phyloP scores from a whole-genome alignment of 140 eudicot genomes.

The Flaveria floridana region DNA sequence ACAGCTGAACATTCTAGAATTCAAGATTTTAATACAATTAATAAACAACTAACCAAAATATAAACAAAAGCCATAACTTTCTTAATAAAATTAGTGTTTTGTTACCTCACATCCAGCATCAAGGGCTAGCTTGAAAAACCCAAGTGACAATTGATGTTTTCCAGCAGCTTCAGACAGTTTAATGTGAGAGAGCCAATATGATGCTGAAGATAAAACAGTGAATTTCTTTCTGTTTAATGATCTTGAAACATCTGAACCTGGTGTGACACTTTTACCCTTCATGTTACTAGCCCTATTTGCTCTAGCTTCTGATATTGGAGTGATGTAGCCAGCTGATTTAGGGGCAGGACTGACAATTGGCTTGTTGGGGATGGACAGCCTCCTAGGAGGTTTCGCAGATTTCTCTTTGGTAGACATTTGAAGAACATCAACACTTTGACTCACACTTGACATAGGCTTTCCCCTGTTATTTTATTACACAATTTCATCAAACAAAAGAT shows the following conservation, averaged over 20 bases:
- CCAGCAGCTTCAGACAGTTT: slow-evolving; percentile 83
- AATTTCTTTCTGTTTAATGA: slow-evolving; percentile 57
- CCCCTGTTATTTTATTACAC: slow-evolving; percentile 40
- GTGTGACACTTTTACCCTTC: slow-evolving; percentile 49
- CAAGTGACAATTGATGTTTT: slow-evolving; percentile 75
- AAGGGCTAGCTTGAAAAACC: slow-evolving; percentile 84
- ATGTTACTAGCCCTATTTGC: slow-evolving; percentile 41
- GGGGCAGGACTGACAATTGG: slow-evolving; percentile 57
- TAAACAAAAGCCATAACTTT: neutral
- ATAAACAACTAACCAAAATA: neutral
- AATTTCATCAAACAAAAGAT: neutral
- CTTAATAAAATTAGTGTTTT: neutral
- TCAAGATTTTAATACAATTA: neutral
- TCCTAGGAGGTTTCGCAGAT: slow-evolving; percentile 80
- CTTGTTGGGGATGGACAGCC: slow-evolving; percentile 73
- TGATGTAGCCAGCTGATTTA: slow-evolving; percentile 46
- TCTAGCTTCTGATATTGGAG: slow-evolving; percentile 81
- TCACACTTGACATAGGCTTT: slow-evolving; percentile 56
- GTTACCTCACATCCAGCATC: slow-evolving; percentile 89
- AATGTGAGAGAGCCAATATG: slow-evolving; percentile 86
- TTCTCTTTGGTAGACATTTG: slow-evolving; percentile 72
- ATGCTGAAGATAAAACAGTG: slow-evolving; percentile 63
- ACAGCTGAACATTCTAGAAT: slow-evolving; percentile 47
- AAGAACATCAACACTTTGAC: slow-evolving; percentile 71
- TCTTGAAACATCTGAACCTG: slow-evolving; percentile 66